Evolutionary conservation across 2,329 filamentous ascomycete genomes (phyloP), one percentile per base, ranked within the genome.

Genomic region (Botrytis fragariae): DNA sequence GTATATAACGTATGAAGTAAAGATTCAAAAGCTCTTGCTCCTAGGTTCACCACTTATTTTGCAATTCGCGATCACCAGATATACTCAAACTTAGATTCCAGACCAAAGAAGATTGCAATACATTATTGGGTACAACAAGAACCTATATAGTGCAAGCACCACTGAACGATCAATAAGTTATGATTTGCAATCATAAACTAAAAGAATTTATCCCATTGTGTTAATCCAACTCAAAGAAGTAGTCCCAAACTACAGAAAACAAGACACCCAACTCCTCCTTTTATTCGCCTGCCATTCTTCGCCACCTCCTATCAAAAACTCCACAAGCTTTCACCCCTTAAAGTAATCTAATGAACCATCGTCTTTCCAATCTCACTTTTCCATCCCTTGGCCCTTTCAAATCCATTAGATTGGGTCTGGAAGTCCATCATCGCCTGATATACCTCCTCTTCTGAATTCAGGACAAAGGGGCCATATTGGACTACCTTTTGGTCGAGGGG

Each of bases 391-490:
- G 92, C 92, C 75, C 92, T 86, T 84, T 96, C 93, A 78, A 96
- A 96, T 7, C 93, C 93, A 81, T 95, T 95, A 54, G 87, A 85
- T 75, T 89, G 86, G 22, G 86, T 89, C 83, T 93, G 91, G 79
- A 90, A 96, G 81, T 96, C 93, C 78, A 89, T 84, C 82, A 96
- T 86, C 2, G 93, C 92, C 84, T 95, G 87, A 79, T 92, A 90
- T 6, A 95, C 91, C 77, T 92, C 90, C 71, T 92, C 90, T 80
- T 91, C 85, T 60, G 87, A 89, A 74, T 85, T 93, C 74, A 94
- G 83, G n/a, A 96, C 93, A 80, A 96, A 96, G 1, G 93, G 93
- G 0, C 93, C 93, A 78, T 95, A 95, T 84, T 96, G 93, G 48
- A 95, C 90, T 51, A 96, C 88, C 59, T 90, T 87, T 83, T 96